Base-by-base conservation (phyloP, 179 eudicot genomes). In the Camellia oleifera region DNA sequence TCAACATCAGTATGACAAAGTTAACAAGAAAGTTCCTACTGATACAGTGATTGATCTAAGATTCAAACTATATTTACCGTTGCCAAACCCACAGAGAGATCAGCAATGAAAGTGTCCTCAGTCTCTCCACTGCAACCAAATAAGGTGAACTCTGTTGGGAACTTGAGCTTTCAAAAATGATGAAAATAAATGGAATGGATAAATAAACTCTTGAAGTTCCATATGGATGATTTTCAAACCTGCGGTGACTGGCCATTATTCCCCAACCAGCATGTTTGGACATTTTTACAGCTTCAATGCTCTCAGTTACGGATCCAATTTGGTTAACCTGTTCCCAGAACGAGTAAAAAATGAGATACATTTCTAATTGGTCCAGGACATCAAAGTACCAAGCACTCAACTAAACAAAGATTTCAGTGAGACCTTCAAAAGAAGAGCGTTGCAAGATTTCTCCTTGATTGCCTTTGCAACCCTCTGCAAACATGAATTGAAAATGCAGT, bases 251-350 rank as follows among this genome's bases (percentile, higher is more conserved):
- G 84, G 99, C 90, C 99, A 95, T 95, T 17, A 95, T 97, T 80
- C 99, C 99, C 99, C 99, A 95, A 42, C 99, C 98, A 80, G 99
- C 99, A 5, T 69, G 85, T 81, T 95, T 95, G 79, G 99, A 95
- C 98, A 95, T 95, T 86, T 56, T 95, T 50, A 95, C 99, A 66
- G 99, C 99, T 83, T 95, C 99, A 75, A 95, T 95, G 84, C 99
- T 95, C 88, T 95, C 98, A 48, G 97, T 95, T 72, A 95, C 99
- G 11, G 98, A 91, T 15, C 99, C 98, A 52, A 95, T 94, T 91
- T 95, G 99, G 85, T 95, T 95, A 64, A 95, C 99, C 97, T 93
- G 84, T 60, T 32, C 77, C 42, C 32, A 26, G 32, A 68, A 77
- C 48, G 62, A 83, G 18, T 12, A 72, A 61, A 7, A 2, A 46